Evolutionary conservation across 2,329 filamentous ascomycete species (phyloP).

Genomic region (Colletotrichum navitas): DNA sequence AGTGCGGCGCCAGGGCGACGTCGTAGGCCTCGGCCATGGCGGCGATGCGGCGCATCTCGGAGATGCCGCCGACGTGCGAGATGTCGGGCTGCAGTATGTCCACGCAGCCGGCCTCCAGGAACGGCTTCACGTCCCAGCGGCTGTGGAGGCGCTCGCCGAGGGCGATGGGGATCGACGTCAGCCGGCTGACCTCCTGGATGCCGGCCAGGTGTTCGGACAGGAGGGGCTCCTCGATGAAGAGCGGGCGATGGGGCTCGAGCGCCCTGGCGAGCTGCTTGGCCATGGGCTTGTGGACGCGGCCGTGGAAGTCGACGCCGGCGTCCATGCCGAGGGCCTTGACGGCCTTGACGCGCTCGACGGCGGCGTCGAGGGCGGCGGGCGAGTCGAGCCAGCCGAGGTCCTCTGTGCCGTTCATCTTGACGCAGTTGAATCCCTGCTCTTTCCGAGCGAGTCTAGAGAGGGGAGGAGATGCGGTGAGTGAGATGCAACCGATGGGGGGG

Average conservation of each 20-base stretch:
- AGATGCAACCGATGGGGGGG: not conserved
- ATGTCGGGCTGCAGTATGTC: conserved; percentile 83
- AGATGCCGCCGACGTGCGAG: conserved; percentile 78
- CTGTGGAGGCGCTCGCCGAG: conserved; percentile 79
- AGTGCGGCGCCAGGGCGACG: conserved; percentile 79
- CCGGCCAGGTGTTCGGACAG: conserved; percentile 76
- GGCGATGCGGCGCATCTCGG: conserved; percentile 77
- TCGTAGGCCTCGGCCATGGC: conserved; percentile 80
- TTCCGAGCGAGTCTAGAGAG: conserved; percentile 63
- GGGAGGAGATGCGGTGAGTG: not conserved
- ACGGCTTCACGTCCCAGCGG: conserved; percentile 80
- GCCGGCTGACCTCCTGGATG: conserved; percentile 68
- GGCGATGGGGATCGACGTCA: conserved; percentile 74
- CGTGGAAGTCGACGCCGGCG: conserved; percentile 83
- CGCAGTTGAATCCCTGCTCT: conserved; percentile 72
- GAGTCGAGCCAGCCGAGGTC: conserved; percentile 83
- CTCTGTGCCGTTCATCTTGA: conserved; percentile 86
- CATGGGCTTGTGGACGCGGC: conserved; percentile 83
- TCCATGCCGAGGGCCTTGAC: conserved; percentile 80
- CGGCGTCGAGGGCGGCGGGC: conserved; percentile 71
- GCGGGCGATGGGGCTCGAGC: conserved; percentile 74
- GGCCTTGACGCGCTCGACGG: conserved; percentile 74
- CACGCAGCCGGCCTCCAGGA: conserved; percentile 75
- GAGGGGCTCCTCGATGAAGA: conserved; percentile 82
- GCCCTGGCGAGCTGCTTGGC: conserved; percentile 79